A percentile compares a stretch with the other conserved stretches of the same genome.
These are phyloP conservation scores for Batkoa obscura DNA, from an alignment of 371 early-diverging fungal genomes.

Conservation along the genomic window DNA sequence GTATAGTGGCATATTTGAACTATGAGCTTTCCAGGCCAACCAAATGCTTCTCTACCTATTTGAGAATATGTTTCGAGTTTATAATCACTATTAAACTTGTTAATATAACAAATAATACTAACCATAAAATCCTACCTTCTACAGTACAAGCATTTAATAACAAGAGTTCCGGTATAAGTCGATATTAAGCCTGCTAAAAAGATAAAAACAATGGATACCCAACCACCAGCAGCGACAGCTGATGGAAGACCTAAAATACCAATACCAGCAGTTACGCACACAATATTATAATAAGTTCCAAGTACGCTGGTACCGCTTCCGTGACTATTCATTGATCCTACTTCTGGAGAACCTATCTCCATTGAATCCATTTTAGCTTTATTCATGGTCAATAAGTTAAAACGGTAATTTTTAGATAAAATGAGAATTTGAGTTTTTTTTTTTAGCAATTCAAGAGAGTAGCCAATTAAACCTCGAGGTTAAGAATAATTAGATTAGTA, in stretches of 20 bases:
- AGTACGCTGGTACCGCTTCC: too few relatives aligned
- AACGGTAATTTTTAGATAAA: too few relatives aligned
- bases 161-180: neutral
- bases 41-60: neutral
- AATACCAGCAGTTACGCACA: constrained; percentile 1
- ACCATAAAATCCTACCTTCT: too few relatives aligned
- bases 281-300: constrained; percentile 2
- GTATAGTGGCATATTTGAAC: neutral
- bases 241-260: neutral
- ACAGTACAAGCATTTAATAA: constrained; percentile 2
- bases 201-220: neutral
- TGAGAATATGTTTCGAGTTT: neutral
- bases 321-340: too few relatives aligned
- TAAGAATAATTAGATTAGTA: too few relatives aligned
- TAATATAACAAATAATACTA: too few relatives aligned
- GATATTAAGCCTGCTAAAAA: neutral
- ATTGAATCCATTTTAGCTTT: too few relatives aligned
- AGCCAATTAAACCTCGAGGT: too few relatives aligned
- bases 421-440: too few relatives aligned
- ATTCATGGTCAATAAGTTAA: too few relatives aligned
- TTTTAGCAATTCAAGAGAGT: too few relatives aligned
- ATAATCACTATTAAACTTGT: neutral
- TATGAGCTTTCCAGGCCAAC: neutral
- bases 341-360: too few relatives aligned
- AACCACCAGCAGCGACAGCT: neutral